Evolutionary conservation across 2,329 filamentous ascomycete genomes (phyloP).

Genomic region (Shiraia bambusicola): DNA sequence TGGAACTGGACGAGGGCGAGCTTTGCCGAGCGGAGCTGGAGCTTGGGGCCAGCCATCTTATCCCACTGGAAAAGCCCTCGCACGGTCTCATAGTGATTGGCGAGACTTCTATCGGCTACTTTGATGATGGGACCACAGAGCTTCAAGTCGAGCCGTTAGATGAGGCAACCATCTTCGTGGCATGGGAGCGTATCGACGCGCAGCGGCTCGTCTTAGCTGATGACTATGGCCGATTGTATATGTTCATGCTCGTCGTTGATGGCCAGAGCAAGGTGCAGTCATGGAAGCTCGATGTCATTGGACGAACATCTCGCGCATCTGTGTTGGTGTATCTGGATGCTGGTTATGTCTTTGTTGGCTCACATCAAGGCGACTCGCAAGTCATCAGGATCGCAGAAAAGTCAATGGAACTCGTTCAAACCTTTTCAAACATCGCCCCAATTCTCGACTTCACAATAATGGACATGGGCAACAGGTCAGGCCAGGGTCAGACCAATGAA

Average conservation of each 20-base stretch:
- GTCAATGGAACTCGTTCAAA: constrained; percentile 69
- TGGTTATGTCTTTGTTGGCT: constrained; percentile 79
- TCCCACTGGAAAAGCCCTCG: constrained; percentile 60
- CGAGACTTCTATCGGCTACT: constrained; percentile 76
- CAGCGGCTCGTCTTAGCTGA: constrained; percentile 86
- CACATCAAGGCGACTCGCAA: constrained; percentile 90
- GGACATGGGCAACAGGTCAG: constrained; percentile 87
- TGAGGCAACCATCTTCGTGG: constrained; percentile 82
- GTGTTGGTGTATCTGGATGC: constrained; percentile 75
- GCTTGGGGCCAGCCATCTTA: constrained; percentile 61
- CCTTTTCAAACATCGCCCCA: constrained; percentile 80
- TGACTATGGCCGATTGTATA: constrained; percentile 81
- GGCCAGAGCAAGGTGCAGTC: constrained; percentile 66
- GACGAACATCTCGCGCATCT: constrained; percentile 72
- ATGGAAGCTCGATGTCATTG: constrained; percentile 70
- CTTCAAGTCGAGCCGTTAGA: constrained; percentile 65
- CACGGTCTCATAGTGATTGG: constrained; percentile 52
- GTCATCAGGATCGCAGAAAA: constrained; percentile 66
- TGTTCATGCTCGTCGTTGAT: constrained; percentile 75
- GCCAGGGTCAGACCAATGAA: constrained; percentile 77
- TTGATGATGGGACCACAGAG: constrained; percentile 73
- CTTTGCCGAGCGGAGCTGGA: constrained; percentile 58
- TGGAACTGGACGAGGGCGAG: constrained; percentile 56
- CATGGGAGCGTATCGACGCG: constrained; percentile 83
- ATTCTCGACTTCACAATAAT: constrained; percentile 93